Base-by-base conservation (phyloP, 371 early-diverging fungal species). In the Mortierella sp. region DNA sequence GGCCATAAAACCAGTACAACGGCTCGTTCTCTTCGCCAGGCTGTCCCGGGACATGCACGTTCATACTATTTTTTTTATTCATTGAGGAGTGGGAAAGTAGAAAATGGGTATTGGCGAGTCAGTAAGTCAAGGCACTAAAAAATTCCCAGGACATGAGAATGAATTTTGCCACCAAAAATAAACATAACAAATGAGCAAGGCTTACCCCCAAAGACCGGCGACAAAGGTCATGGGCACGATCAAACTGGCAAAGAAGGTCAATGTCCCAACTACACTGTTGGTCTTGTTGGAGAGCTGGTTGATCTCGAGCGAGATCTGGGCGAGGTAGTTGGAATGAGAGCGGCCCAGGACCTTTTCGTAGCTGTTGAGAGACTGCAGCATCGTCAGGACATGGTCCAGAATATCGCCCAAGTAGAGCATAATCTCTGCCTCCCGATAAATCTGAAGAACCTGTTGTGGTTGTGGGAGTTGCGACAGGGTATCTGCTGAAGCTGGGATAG, bases 301-400 rank as follows among this genome's bases (percentile, higher is more conserved):
- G 83, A 99, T 94, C 85, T 98, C 99, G 50, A 99, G 96, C 4
- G 94, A 94, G 45, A 99, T 98, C 76, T 97, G 97, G 1, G 99
- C 99, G 70, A 99, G 87, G 75, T 99, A 99, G 76, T 98, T 99
- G 16, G 95, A 92, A 82, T 99, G 99, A 0, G 97, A 92, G 29
- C 98, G 88, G 2, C 95, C 93, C 5, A 98, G 90, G 34, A 97
- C 95, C 74, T 94, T 95, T 84, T 98, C 98, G 74, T 95, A 96
- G 70, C 98, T 97, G 44, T 90, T 88, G 8, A 97, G 87, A 37
- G 94, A 96, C 79, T 96, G 95, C 2, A 95, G 82, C 96, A 98
- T 97, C 13, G 98, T 97, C 68, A 98, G 87, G 10, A 98, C 93
- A 79, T 99, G 99, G 84, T 98, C 98, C 89, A 78, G 55, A 66